Conservation (phyloP, 2,329 filamentous ascomycete species). For the Cladosporium austrohemisphaericum region DNA sequence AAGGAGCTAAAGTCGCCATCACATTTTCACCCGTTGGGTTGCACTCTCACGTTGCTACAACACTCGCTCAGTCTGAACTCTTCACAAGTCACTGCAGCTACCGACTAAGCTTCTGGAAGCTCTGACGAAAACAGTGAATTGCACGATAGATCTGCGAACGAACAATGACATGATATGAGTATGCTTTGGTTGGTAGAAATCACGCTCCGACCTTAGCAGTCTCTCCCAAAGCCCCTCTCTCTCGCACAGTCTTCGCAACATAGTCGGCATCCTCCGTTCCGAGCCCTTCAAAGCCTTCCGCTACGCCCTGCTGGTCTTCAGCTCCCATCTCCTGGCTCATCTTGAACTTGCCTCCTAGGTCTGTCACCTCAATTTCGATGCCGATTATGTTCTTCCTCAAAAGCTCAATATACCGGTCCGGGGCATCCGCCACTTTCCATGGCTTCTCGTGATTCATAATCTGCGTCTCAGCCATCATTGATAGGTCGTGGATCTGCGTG, state of each 20-base stretch:
- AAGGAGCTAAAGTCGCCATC: no score
- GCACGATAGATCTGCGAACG: no score
- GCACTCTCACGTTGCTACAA: no score
- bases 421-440: constrained; percentile 59
- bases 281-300: constrained; percentile 52
- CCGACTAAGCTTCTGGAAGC: no score
- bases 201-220: no score
- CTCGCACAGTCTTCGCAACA: constrained; percentile 1
- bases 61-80: no score
- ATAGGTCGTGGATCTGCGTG: constrained; percentile 53
- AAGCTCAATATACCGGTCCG: constrained; percentile 53
- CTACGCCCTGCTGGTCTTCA: constrained; percentile 55
- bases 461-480: constrained; percentile 47
- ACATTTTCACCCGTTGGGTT: no score
- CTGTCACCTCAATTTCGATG: constrained; percentile 55
- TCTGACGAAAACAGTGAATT: no score
- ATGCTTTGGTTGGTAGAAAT: no score
- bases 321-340: constrained; percentile 60
- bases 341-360: constrained; percentile 61
- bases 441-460: constrained; percentile 54
- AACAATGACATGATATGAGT: no score
- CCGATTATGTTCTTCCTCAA: constrained; percentile 28
- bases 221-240: neutral
- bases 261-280: constrained; percentile 33
- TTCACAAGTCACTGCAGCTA: no score